Base-by-base conservation (phyloP, 1,284 basidiomycete species). In the Austroboletus olivaceoglutinosus region DNA sequence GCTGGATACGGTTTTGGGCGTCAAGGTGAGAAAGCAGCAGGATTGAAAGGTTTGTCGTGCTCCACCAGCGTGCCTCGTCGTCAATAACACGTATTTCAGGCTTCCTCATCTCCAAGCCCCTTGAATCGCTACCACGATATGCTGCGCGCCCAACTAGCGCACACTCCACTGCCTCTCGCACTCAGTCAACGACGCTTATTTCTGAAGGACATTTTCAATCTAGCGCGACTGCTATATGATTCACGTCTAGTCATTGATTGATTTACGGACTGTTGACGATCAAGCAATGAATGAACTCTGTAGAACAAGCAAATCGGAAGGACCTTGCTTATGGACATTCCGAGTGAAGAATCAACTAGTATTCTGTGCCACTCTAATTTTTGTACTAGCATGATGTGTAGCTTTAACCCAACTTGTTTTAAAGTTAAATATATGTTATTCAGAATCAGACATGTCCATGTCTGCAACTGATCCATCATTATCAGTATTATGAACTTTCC, bases 11-110 rank as follows among this genome's bases (percentile, higher is more conserved):
- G 86, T 18, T 89, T 89, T 62, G 85, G 85, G 22, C 75, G 80
- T 48, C 82, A 84, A 62, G 89, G 83, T n/a, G 87, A 91, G 72
- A 89, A 88, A 71, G 76, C 77, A 41, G 88, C 88, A 38, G 80
- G 73, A 2, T 68, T 83, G 58, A 78, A 73, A 58, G 84, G 85
- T 77, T 48, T 42, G 71, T 65, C 22, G 9, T 48, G 7, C 19
- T 45, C n/a, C 23, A 21, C 11, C 13, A 10, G 19, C 45, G 21
- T 33, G 43, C 39, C 41, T 27, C 45, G 47, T 53, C 18, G 42
- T 27, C 50, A 23, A 46, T 55, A 25, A 56, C 25, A 12, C 15
- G 29, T 47, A 34, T 52, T 33, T 13, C 44, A 71, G 70, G 75
- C 11, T 82, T 76, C 70, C 59, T 82, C 39, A 73, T 84, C 57